Base-by-base conservation (phyloP, 78 protist species). In the Dictyostelium citrinum region DNA sequence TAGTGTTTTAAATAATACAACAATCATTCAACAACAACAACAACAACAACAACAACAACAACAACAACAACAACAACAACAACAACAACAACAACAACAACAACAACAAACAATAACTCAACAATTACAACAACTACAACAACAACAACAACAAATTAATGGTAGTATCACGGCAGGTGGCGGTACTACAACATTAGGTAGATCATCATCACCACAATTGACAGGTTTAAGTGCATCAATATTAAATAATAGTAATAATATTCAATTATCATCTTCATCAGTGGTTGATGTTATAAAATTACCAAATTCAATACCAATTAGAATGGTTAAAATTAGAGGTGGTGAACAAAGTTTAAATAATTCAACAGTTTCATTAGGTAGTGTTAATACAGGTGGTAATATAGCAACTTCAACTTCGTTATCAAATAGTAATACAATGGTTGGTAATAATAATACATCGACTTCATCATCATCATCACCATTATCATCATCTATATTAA, bases 211-310 rank as follows among this genome's bases (percentile, higher is more conserved):
- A 17, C 77, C 77, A 70, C 39, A 27, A 33, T 6, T 70, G 17
- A 31, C 35, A 31, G 77, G 77, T 14, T 70, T 70, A 70, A 70
- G 45, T 70, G 9, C 46, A 33, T 70, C 81, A 74, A 39, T 39
- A 2, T 33, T 39, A 39, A 37, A 17, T 37, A 33, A 20, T n/a
- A 37, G 33, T 37, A 71, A 20, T 71, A 71, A 20, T 33, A 71
- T 29, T 35, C n/a, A 7, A 35, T 5, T 33, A 2, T 39, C 49
- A 39, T n/a, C n/a, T n/a, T n/a, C 81, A 8, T 20, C 67, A 22
- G n/a, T 16, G 12, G 64, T 77, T n/a, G 84, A 80, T 14, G 64
- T 80, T 33, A 80, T 51, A 5, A 80, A 80, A 80, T 16, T 80
- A 17, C 84, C 84, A 58, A 14, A 37, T 5, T 31, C 37, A 20